phyloP scores from a whole-genome alignment of 2,329 filamentous ascomycete genomes.

The Samsoniella hepiali region DNA sequence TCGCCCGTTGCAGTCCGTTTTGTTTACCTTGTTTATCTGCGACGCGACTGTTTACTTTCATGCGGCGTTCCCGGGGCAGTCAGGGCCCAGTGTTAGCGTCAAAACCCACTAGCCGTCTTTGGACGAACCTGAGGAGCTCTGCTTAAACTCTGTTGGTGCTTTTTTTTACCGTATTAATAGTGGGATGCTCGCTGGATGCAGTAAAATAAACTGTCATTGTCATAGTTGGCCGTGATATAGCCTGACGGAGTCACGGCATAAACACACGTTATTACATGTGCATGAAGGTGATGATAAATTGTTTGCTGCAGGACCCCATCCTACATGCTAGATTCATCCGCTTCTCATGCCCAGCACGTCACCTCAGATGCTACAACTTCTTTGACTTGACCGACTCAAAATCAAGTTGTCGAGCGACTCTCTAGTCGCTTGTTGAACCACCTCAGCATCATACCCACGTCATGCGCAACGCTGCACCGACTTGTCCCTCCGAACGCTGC shows the following conservation, averaged over 20 bases:
- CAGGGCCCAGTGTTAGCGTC: background rate
- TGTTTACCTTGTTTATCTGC: slow-evolving; percentile 7
- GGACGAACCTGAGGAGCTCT: background rate
- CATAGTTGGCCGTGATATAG: background rate
- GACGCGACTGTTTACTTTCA: slow-evolving; percentile 12
- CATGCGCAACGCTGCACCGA: background rate
- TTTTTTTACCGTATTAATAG: background rate
- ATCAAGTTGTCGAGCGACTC: too few species aligned
- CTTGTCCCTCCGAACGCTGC: background rate
- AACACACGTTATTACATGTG: background rate
- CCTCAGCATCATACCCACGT: too few species aligned
- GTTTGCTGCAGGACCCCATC: background rate
- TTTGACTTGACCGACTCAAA: too few species aligned
- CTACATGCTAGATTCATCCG: background rate
- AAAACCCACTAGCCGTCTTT: background rate
- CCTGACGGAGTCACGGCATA: background rate
- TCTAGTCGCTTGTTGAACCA: too few species aligned
- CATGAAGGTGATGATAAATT: background rate
- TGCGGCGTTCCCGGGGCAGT: slow-evolving; percentile 1
- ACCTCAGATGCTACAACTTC: background rate
- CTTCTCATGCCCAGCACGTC: background rate
- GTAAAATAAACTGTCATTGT: background rate
- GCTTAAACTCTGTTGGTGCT: background rate
- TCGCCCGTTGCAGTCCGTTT: background rate
- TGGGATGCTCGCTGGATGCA: background rate